Evolutionary conservation across 192 early-diverging fungal species (phyloP), one percentile per base, ranked within the genome.

Genomic region (Powellomyces hirtus): DNA sequence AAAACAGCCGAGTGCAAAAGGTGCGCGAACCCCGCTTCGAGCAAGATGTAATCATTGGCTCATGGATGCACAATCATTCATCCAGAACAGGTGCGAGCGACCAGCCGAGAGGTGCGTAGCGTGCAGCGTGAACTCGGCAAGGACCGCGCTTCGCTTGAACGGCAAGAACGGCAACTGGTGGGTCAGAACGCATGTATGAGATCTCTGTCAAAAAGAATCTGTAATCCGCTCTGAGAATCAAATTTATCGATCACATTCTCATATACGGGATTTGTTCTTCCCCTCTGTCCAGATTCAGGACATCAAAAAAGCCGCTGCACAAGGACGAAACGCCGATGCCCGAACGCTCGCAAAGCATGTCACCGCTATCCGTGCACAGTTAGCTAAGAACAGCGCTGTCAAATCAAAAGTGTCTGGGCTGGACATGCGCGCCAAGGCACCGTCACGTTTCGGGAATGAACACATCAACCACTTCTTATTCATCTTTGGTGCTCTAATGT

Each of bases 151-250:
- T 44, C 56, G 8, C 76, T 77, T 22, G 69, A 76, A 26, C 65
- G 69, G 51, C 76, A 77, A 55, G 74, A 75, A 50, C 70, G 31
- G 22, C 72, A 75, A 31, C 29, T 77, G 22, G 73, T 71, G 31
- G 30, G 30, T n/a, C n/a, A n/a, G n/a, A n/a, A n/a, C n/a, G n/a
- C n/a, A n/a, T n/a, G n/a, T n/a, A n/a, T n/a, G n/a, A n/a, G n/a
- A n/a, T n/a, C n/a, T n/a, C n/a, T n/a, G n/a, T n/a, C n/a, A n/a
- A n/a, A n/a, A n/a, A n/a, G n/a, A n/a, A n/a, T n/a, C n/a, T n/a
- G n/a, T n/a, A n/a, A n/a, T n/a, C n/a, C n/a, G n/a, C n/a, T n/a
- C n/a, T n/a, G n/a, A n/a, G n/a, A n/a, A n/a, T n/a, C n/a, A n/a
- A n/a, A n/a, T n/a, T n/a, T n/a, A n/a, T n/a, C n/a, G n/a, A n/a